These are phyloP conservation scores for Erythrophleum fordii DNA, from an alignment of 306 rosid genomes.

Conservation along the genomic window DNA sequence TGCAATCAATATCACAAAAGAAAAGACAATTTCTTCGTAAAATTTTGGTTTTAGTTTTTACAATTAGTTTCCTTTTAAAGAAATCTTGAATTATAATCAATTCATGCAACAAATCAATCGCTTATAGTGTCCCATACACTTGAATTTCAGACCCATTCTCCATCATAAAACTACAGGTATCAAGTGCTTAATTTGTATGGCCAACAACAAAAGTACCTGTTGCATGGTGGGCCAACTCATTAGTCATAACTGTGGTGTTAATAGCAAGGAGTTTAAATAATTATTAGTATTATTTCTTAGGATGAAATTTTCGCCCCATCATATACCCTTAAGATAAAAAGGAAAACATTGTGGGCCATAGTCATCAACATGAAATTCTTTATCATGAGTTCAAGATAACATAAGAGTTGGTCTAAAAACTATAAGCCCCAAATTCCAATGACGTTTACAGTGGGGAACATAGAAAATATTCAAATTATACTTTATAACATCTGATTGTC, in stretches of 20 bases:
- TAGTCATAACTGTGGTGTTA: too few species aligned
- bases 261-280: too few species aligned
- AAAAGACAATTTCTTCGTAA: not conserved
- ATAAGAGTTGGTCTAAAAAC: too few species aligned
- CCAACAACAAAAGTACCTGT: not conserved
- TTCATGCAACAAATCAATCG: not conserved
- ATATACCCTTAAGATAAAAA: not conserved
- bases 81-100: not conserved
- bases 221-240: too few species aligned
- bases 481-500: not conserved
- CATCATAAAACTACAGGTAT: too few species aligned
- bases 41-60: not conserved
- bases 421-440: not conserved
- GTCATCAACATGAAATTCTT: constrained; percentile 1
- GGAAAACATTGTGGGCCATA: constrained; percentile 1
- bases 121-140: not conserved
- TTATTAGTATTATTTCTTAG: too few species aligned
- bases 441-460: not conserved
- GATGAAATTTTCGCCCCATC: too few species aligned
- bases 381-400: not conserved
- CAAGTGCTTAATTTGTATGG: not conserved
- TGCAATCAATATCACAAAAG: not conserved
- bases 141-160: too few species aligned
- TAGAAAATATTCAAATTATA: not conserved
- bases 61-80: not conserved